Base-by-base conservation (phyloP, 371 early-diverging fungal genomes). In the Encephalitozoon intestinalis region DNA sequence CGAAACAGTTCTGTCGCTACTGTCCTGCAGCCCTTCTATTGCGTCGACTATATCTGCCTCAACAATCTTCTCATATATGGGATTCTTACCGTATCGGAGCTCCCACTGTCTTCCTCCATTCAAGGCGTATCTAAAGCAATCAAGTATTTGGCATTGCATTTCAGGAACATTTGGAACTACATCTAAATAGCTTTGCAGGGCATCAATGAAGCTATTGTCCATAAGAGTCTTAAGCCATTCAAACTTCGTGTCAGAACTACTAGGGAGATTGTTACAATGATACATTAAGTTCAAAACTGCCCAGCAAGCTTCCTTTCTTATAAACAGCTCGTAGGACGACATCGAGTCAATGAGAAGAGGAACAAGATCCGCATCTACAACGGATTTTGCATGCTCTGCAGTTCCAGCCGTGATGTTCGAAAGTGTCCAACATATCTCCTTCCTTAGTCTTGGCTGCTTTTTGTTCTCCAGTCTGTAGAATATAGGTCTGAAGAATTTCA, bases 341-440 rank as follows among this genome's bases (percentile, higher is more conserved):
- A 97, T 87, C 39, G 93, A 89, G 77, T 92, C 87, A 65, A 96
- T 88, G 43, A 97, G 88, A 11, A 92, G 89, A 12, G 93, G 93
- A 71, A 96, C 89, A 63, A 97, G 87, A 81, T 91, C 92, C 79
- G 90, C 89, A 65, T 96, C 92, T 79, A 99, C 92, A 31, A 97
- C 91, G 39, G 88, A 69, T 79, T 93, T 90, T 81, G 97, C 93
- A 84, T 99, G 97, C 8, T 83, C 83, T n/a, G 89, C 86, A 73
- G 90, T 93, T 46, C 99, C 98, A n/a, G 97, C 97, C n/a, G 97
- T 95, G 82, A 99, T 92, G 87, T 99, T 99, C 28, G 95, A 95
- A 63, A 97, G 90, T 8, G 96, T 94, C 97, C 97, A 97, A 88
- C 97, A 97, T 18, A 97, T 94, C 85, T 99, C 99, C 87, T 97